Conservation (phyloP, 2,329 filamentous ascomycete species). For the Hymenoscyphus infarciens region DNA sequence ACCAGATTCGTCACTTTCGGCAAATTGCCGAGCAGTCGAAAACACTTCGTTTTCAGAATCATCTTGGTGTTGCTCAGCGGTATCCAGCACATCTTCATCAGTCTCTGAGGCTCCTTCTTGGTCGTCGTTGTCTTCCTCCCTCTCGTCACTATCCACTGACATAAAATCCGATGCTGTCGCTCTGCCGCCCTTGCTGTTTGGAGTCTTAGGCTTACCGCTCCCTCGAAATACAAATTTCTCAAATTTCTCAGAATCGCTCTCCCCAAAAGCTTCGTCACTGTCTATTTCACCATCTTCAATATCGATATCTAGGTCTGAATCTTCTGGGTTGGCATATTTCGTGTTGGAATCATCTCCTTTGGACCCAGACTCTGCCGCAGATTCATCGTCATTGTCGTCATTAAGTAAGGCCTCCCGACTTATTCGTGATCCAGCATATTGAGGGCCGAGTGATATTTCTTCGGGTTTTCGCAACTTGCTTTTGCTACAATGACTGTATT, state of each 20-base stretch:
- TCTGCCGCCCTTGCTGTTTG: conserved; percentile 37
- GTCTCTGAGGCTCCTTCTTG: conserved; percentile 30
- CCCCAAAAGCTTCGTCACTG: conserved; percentile 69
- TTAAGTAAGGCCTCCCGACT: conserved; percentile 63
- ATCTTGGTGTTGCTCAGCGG: conserved; percentile 33
- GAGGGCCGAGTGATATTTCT: conserved; percentile 64
- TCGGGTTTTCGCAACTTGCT: conserved; percentile 78
- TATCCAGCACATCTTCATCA: conserved; percentile 35
- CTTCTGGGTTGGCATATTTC: conserved; percentile 48
- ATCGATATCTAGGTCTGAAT: conserved; percentile 51
- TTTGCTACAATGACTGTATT: conserved; percentile 51
- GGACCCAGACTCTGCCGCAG: conserved; percentile 35
- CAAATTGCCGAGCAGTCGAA: conserved; percentile 18
- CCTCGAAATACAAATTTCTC: conserved; percentile 66
- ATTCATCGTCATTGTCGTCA: conserved; percentile 52
- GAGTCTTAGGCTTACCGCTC: conserved; percentile 49
- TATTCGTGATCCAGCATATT: conserved; percentile 75
- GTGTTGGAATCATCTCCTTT: conserved; percentile 36
- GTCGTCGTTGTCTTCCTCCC: conserved; percentile 28
- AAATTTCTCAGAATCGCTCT: conserved; percentile 81
- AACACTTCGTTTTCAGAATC: conserved; percentile 36
- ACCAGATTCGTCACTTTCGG: conserved; percentile 30
- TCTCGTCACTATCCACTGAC: conserved; percentile 39
- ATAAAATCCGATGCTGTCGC: conserved; percentile 57
- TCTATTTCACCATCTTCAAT: conserved; percentile 58